Conservation (phyloP, 208 protist species). For the Leishmania mexicana region DNA sequence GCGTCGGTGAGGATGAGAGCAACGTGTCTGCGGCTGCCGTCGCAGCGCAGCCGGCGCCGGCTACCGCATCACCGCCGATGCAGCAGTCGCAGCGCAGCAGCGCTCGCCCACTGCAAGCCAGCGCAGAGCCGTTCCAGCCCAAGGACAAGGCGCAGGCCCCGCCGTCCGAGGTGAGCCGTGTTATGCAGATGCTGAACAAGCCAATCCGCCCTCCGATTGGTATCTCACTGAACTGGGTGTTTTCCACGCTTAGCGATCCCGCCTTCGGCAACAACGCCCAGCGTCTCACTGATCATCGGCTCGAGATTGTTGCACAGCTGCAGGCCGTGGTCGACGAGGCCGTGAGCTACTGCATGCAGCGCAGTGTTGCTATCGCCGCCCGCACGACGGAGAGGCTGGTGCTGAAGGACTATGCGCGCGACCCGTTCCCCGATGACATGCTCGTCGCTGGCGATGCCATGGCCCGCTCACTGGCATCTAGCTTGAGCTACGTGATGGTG, state of each 20-base stretch:
- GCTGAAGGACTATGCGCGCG: conserved; percentile 97
- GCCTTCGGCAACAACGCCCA: conserved; percentile 21
- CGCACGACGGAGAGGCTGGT: conserved; percentile 93
- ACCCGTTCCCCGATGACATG: conserved; percentile 82
- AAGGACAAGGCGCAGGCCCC: conserved; percentile 43
- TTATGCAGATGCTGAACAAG: conserved; percentile 33
- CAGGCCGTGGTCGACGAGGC: conserved; percentile 91
- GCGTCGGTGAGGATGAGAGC: conserved; percentile 55
- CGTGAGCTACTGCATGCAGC: conserved; percentile 87
- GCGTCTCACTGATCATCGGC: conserved; percentile 37
- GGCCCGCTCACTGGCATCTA: conserved; percentile 79
- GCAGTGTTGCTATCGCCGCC: conserved; percentile 94
- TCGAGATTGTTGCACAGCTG: conserved; percentile 64
- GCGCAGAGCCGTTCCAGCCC: conserved; percentile 87
- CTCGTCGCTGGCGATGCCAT: conserved; percentile 72
- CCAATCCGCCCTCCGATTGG: conserved; percentile 46
- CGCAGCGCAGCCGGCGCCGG: conserved; percentile 17
- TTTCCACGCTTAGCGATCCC: conserved; percentile 41
- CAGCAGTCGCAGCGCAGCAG: conserved; percentile 33
- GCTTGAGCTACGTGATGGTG: conserved; percentile 90
- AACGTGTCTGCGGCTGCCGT: conserved; percentile 15
- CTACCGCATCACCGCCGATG: conserved; percentile 11
- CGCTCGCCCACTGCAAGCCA: conserved; percentile 66
- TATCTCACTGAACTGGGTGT: conserved; percentile 61
- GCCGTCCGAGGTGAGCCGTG: conserved; percentile 24